Evolutionary conservation across 345 rosid species (phyloP).

Genomic region (Aquilaria sinensis): DNA sequence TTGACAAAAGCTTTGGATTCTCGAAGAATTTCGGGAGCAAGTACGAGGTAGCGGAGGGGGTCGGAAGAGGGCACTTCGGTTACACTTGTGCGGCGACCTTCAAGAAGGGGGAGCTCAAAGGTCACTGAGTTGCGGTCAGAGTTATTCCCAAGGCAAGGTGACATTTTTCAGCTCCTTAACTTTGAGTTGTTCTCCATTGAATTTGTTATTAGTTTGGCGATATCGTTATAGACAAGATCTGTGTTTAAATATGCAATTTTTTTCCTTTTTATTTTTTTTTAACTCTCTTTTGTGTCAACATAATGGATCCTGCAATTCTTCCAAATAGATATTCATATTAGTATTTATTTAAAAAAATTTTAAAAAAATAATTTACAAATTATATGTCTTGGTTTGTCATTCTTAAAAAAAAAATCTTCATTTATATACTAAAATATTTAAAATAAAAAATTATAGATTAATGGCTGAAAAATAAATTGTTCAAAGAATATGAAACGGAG

Average conservation of each 20-base stretch:
- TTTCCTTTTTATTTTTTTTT: no score
- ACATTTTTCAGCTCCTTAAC: background rate
- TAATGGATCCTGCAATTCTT: no score
- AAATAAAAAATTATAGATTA: no score
- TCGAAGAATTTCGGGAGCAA: constrained; percentile 67
- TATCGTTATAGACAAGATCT: constrained; percentile 19
- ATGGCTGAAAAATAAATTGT: no score
- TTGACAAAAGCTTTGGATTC: constrained; percentile 87
- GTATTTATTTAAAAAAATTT: no score
- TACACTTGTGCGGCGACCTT: constrained; percentile 88
- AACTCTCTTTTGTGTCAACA: no score
- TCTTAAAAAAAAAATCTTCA: no score
- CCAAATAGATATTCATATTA: no score
- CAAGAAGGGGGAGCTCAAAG: constrained; percentile 89
- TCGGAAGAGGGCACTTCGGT: constrained; percentile 96
- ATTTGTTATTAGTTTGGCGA: background rate
- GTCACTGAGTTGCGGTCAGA: constrained; percentile 88
- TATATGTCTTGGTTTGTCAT: no score
- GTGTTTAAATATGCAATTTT: background rate
- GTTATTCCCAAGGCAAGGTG: constrained; percentile 93
- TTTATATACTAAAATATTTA: no score
- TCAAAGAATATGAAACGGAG: no score
- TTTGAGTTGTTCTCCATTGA: background rate
- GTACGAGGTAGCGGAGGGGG: constrained; percentile 83
- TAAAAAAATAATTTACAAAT: no score